Evolutionary conservation across 2,329 filamentous ascomycete genomes (phyloP), one percentile per base, ranked within the genome.

Genomic region (Fusarium buxicola): DNA sequence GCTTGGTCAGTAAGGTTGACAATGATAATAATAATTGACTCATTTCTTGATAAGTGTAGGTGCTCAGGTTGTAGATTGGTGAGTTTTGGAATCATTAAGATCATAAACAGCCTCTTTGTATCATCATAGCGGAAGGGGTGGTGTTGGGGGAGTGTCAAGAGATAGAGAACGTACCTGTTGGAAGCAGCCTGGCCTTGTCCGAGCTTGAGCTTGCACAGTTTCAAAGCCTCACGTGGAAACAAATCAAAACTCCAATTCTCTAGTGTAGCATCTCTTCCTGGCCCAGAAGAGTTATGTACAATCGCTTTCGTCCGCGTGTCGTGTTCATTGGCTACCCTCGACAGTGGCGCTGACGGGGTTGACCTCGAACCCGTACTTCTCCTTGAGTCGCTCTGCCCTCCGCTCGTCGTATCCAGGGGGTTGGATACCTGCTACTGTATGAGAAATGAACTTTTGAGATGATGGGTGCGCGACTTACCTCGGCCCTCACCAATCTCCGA

Each of bases 301-400:
- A 65, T 68, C 60, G 58, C 64, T 68, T 58, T 54, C 58, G 55
- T 60, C 63, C 71, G 54, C 46, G 35, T 49, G 43, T 63, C 57
- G 38, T 65, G 43, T 65, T 73, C 73, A 78, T 72, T 74, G 72
- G 72, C 77, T 78, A 56, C 76, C 77, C 51, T 86, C 80, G 65
- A 78, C 75, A 43, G 78, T 79, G 38, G 84, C 81, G 55, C 77
- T 84, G 66, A 89, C 86, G 52, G 88, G 85, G 72, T 89, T 86
- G 73, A 97, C 88, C 66, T 96, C 92, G 72, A 96, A 86, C 57
- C 93, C 92, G 73, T 97, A 97, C 77, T 89, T 92, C 78, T 92
- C 89, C 85, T 92, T 89, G 76, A 97, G 84, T 70, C 92, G 86
- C 80, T 93, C 83, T 67, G 87, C 86, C 76, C 94, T 88, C 77